These are phyloP conservation scores for Neocallimastix lanati DNA, from an alignment of 192 early-diverging fungal genomes.

Conservation along the genomic window DNA sequence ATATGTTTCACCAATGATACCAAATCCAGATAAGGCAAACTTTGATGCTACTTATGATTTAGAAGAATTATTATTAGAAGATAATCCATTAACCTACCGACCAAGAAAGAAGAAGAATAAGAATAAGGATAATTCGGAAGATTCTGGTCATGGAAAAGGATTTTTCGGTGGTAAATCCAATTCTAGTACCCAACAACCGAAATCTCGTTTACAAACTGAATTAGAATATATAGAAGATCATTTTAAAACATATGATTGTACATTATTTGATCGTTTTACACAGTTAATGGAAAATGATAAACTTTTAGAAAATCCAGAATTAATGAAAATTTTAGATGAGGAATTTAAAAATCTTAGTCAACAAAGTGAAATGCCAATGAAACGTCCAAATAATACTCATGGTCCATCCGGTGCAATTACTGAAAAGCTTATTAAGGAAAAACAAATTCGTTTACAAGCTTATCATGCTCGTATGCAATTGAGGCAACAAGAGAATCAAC, in stretches of 20 bases:
- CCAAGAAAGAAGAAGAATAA: slow-evolving; percentile 26
- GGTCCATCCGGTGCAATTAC: neutral
- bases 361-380: neutral
- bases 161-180: neutral
- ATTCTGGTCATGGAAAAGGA: neutral
- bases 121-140: neutral
- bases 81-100: slow-evolving; percentile 72
- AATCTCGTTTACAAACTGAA: neutral
- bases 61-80: slow-evolving; percentile 88
- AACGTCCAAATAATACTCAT: neutral
- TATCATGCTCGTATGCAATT: neutral
- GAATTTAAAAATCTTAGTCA: neutral
- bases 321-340: neutral
- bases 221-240: neutral
- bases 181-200: neutral
- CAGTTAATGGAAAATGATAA: neutral
- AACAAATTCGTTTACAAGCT: neutral
- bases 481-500: neutral
- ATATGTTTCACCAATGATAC: slow-evolving; percentile 57
- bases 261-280: neutral
- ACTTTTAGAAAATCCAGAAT: neutral
- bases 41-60: slow-evolving; percentile 93
- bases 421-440: neutral
- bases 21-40: slow-evolving; percentile 69
- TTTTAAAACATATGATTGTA: neutral